These are phyloP conservation scores for Beverwykella pulmonaria DNA, from an alignment of 495 filamentous ascomycete species.

Conservation along the genomic window DNA sequence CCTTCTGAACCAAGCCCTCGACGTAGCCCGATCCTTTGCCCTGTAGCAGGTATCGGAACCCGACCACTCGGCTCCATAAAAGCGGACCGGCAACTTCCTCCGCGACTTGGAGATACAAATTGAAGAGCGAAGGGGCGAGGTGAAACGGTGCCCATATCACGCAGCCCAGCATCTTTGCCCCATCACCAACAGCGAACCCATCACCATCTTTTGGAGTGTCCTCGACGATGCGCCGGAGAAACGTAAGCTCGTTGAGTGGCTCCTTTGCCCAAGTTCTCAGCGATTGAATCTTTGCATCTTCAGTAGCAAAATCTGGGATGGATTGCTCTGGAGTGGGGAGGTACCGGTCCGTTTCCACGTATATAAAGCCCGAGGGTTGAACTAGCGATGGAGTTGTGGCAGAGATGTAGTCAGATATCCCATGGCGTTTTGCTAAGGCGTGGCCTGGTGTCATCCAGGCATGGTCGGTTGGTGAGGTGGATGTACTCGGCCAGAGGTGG, in stretches of 20 bases:
- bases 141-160: constrained; percentile 80
- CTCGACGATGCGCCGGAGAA: constrained; percentile 64
- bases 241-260: constrained; percentile 72
- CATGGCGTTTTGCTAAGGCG: constrained; percentile 52
- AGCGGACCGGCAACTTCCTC: constrained; percentile 48
- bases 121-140: constrained; percentile 21
- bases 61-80: constrained; percentile 56
- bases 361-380: constrained; percentile 67
- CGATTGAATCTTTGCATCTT: background rate
- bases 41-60: constrained; percentile 81
- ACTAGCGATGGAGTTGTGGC: constrained; percentile 5
- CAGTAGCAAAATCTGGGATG: constrained; percentile 23
- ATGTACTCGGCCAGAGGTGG: constrained; percentile 74
- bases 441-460: constrained; percentile 62
- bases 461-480: constrained; percentile 57
- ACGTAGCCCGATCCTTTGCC: constrained; percentile 58
- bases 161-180: constrained; percentile 62
- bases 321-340: constrained; percentile 13
- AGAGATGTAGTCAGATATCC: constrained; percentile 22
- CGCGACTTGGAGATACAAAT: constrained; percentile 41
- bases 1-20: constrained; percentile 52
- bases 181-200: constrained; percentile 58
- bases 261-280: constrained; percentile 49
- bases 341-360: constrained; percentile 75
- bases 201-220: constrained; percentile 61